Base-by-base conservation (phyloP, 108 stramenopile species). In the Poteriospumella lacustris region DNA sequence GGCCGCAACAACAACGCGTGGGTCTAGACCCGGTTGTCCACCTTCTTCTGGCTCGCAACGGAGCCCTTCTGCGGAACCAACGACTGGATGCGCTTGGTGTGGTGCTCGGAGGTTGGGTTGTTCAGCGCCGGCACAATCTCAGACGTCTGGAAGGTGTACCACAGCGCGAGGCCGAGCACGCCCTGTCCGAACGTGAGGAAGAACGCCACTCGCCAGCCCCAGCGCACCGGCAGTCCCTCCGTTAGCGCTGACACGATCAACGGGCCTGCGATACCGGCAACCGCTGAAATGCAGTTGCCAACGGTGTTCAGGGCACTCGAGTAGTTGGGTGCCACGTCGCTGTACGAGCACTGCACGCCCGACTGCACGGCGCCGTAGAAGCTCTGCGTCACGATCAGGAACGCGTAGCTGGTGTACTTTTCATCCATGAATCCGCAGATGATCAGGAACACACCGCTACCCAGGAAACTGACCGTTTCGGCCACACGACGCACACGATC, bases 181-280 rank as follows among this genome's bases (percentile, higher is more conserved):
- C 47, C 47, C 15, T 52, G 47, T 9, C 47, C 47, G 19, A 19
- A 52, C 47, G 70, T 73, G 36, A 42, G 9, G 36, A 73, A 73
- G 70, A 73, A 73, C 28, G 47, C 70, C 12, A 12, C 15, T 3
- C 47, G 36, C 70, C 70, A 73, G 29, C 70, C 70, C 12, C 24
- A 44, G 24, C 38, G 5, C 40, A n/a, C 41, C 3, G 44, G 43
- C 5, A 12, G 15, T n/a, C 19, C 47, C 24, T 44, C 47, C 36
- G 36, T 12, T 12, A 5, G 36, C 9, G 47, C 44, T 42, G 70
- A 73, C 9, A 73, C 70, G 31, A 73, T 31, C 43, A 73, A 52
- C 5, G 70, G 70, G 26, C 70, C 70, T 5, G 5, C 15, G 24
- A 73, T 56, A 52, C 70, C 70, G 9, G 70, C 70, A 42, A 73